Evolutionary conservation across 805 yeast species (phyloP), one percentile per base, ranked within the genome.

Genomic region (Cyberlindnera japonica): DNA sequence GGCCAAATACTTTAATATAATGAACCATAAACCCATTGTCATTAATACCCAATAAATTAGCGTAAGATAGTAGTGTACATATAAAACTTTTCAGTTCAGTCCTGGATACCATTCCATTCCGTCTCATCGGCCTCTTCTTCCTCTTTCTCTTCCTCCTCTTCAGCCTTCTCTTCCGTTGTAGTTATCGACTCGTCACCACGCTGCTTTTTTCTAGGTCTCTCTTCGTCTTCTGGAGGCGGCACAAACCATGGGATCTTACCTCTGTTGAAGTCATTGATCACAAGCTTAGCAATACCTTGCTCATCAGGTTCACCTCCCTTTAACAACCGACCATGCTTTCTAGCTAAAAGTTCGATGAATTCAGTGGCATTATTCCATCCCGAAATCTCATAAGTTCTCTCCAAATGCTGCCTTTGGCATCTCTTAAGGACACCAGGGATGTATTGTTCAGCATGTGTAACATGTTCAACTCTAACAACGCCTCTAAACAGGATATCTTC

Each of bases 261-360:
- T 65, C 99, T 77, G 66, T 89, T 91, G 72, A 91, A 91, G 63
- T 91, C 99, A 54, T 88, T 88, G 62, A 91, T 75, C 22, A 91
- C 83, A 57, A 83, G 82, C 63, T 89, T 91, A 28, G 98, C 81
- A 41, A 91, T 88, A 55, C 96, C 95, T 50, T 82, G 72, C 65
- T 91, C 97, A 63, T 91, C 98, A 1, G 98, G 95, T 66, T 93
- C 99, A 50, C 97, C 99, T 45, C 99, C 99, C 64, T 91, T 91
- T 51, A 93, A 67, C 52, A 91, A 72, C 63, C 96, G 79, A 47
- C 99, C 99, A 38, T 79, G 85, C 64, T 93, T 93, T 62, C 95
- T 79, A 2, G 98, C 98, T 50, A 91, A 71, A 57, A 87, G 69
- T 65, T 93, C 96, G 46, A 91, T 76, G 57, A 91, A 93, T 56